Evolutionary conservation across 805 yeast species (phyloP).

Genomic region (Diddensiella transvaalensis): DNA sequence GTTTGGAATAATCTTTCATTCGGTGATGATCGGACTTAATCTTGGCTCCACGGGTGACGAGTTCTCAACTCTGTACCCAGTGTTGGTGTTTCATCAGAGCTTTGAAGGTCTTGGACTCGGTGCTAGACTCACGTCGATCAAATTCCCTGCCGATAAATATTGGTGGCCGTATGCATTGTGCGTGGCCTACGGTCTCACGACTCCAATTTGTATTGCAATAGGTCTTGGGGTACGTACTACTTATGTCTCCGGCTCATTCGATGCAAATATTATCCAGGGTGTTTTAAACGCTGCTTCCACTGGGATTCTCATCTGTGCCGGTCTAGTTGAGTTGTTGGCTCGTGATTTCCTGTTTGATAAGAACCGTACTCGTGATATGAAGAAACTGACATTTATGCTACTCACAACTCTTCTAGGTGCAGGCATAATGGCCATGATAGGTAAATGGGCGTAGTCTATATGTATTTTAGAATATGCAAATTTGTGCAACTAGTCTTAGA

Average conservation of each 20-base stretch:
- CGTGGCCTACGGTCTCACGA: constrained; percentile 51
- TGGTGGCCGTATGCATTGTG: constrained; percentile 53
- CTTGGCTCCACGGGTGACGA: constrained; percentile 64
- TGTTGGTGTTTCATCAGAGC: constrained; percentile 68
- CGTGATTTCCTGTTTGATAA: constrained; percentile 59
- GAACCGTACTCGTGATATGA: constrained; percentile 38
- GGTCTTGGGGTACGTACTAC: constrained; percentile 68
- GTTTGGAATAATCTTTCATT: constrained; percentile 71
- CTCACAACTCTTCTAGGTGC: constrained; percentile 51
- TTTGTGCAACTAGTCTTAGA: background rate
- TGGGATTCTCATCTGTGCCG: constrained; percentile 68
- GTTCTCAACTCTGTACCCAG: constrained; percentile 60
- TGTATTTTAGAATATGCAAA: background rate
- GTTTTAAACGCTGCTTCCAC: constrained; percentile 67
- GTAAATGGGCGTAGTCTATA: constrained; percentile 48
- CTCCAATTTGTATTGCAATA: constrained; percentile 68
- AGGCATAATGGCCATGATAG: constrained; percentile 69
- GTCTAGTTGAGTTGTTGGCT: constrained; percentile 71
- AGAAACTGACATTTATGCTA: constrained; percentile 41
- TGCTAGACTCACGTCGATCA: constrained; percentile 57
- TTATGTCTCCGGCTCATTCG: constrained; percentile 52
- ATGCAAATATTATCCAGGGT: constrained; percentile 56
- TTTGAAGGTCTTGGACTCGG: constrained; percentile 82
- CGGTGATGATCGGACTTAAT: constrained; percentile 68
- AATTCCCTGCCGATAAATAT: constrained; percentile 47